Base-by-base conservation (phyloP, 208 protist genomes). In the Leptomonas pyrrhocoris region DNA sequence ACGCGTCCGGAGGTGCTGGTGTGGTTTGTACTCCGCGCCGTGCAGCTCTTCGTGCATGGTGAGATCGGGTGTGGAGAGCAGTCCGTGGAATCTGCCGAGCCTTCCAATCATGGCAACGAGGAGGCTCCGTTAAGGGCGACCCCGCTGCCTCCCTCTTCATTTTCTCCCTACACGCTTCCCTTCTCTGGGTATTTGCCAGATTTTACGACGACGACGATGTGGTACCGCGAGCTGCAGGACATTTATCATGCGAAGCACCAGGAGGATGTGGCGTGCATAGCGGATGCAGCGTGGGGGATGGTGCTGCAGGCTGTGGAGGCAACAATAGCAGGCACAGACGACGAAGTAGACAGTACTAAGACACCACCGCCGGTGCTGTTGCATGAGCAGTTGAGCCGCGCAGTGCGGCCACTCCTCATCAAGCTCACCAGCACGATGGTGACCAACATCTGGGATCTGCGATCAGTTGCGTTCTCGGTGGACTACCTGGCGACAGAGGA, bases 131-230 rank as follows among this genome's bases (percentile, higher is more conserved):
- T 51, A 23, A 48, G 0, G 43, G 6, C 25, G 27, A 27, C 12
- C 1, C 21, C 16, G 8, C 18, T 9, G 31, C 23, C 40, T 6
- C 16, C 25, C 48, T 19, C 25, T 23, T 9, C 3, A 9, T 13
- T 42, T 4, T 40, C 65, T 0, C 6, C 45, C 1, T 54, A 49
- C 42, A 56, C 40, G 31, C 64, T 99, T 16, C 98, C 98, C 2
- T 71, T 98, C 23, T 72, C 74, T 38, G 96, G 96, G 48, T 79
- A 84, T 68, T 54, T 99, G 6, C 98, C 97, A 15, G 98, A 99
- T 80, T 96, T 99, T 68, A 92, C 79, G 4, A 93, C 97, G n/a
- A 96, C 96, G 27, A 98, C 97, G n/a, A 54, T 72, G 18, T 97
- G 84, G 74, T 99, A 98, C 73, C 66, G 90, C 15, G 81, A 90